phyloP scores from a whole-genome alignment of 129 eudicot species.

The Lactuca sativa region DNA sequence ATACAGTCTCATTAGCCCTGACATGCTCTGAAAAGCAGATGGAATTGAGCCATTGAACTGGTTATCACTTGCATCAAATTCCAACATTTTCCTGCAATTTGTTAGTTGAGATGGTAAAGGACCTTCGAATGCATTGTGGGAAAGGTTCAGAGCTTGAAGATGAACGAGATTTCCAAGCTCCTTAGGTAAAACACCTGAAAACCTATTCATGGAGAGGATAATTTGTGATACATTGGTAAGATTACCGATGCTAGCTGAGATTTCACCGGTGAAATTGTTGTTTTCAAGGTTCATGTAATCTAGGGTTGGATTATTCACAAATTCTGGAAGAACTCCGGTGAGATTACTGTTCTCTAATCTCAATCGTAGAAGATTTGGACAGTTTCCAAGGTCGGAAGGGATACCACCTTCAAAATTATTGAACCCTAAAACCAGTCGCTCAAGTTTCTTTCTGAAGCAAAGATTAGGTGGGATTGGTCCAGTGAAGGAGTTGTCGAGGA shows the following conservation, averaged over 20 bases:
- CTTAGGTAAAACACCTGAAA: slow-evolving; percentile 55
- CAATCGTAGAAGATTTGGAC: slow-evolving; percentile 55
- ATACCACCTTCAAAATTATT: slow-evolving; percentile 61
- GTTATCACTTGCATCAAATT: slow-evolving; percentile 56
- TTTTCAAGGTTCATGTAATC: slow-evolving; percentile 46
- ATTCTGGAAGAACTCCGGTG: slow-evolving; percentile 66
- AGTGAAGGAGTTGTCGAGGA: slow-evolving; percentile 59
- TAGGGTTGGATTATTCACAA: slow-evolving; percentile 42
- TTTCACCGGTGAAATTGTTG: slow-evolving; percentile 51
- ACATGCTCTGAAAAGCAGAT: slow-evolving; percentile 50
- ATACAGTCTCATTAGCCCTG: slow-evolving; percentile 46
- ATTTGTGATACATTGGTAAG: slow-evolving; percentile 43
- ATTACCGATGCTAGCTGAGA: slow-evolving; percentile 56
- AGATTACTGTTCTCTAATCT: slow-evolving; percentile 54
- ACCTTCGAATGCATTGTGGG: slow-evolving; percentile 67
- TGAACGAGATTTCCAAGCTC: slow-evolving; percentile 58
- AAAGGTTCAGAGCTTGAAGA: slow-evolving; percentile 59
- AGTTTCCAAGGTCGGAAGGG: slow-evolving; percentile 61
- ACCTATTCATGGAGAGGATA: slow-evolving; percentile 52
- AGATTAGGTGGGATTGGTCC: slow-evolving; percentile 82
- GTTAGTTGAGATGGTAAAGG: slow-evolving; percentile 59
- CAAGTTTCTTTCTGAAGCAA: slow-evolving; percentile 55
- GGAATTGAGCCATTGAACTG: slow-evolving; percentile 62
- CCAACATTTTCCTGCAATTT: slow-evolving; percentile 49
- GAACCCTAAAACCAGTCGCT: slow-evolving; percentile 48